Percentiles rank a stretch among this genome's conserved stretches.
phyloP scores from a whole-genome alignment of 2,329 filamentous ascomycete genomes.

The Zasmidium citrigriseum region DNA sequence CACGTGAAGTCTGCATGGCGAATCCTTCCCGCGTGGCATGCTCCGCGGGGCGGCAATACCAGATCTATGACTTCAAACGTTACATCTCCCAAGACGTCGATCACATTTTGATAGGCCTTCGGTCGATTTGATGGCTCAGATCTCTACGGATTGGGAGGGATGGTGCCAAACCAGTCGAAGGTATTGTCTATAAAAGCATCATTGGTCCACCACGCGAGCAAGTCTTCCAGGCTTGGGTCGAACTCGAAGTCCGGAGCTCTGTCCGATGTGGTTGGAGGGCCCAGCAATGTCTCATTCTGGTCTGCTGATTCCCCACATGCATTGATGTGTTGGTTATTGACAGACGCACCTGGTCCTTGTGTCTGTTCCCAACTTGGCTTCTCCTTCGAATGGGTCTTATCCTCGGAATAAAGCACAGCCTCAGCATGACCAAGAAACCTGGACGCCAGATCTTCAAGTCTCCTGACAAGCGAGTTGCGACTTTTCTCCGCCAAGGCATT shows the following conservation, averaged over 20 bases:
- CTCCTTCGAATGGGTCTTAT: background rate
- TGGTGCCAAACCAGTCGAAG: background rate
- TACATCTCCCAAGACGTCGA: too few relatives aligned
- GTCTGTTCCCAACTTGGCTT: too few relatives aligned
- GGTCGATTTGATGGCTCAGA: background rate
- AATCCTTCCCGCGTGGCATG: too few relatives aligned
- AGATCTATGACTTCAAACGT: too few relatives aligned
- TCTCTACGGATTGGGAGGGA: background rate
- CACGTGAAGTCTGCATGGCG: too few relatives aligned
- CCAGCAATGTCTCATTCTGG: background rate
- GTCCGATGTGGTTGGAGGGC: background rate
- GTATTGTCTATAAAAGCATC: background rate
- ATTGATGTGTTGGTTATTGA: too few relatives aligned
- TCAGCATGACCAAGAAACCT: background rate
- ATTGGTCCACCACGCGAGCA: background rate
- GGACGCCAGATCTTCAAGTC: background rate
- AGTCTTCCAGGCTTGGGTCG: background rate
- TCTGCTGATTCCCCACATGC: background rate
- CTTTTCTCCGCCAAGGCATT: background rate
- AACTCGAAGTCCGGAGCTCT: background rate
- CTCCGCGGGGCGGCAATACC: too few relatives aligned
- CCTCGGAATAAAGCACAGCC: background rate
- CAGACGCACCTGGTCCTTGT: too few relatives aligned
- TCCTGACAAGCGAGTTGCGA: background rate
- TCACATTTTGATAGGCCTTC: too few relatives aligned